Evolutionary conservation across 768 basidiomycete genomes (phyloP).

Genomic region (Strobilomyces dryophilus): DNA sequence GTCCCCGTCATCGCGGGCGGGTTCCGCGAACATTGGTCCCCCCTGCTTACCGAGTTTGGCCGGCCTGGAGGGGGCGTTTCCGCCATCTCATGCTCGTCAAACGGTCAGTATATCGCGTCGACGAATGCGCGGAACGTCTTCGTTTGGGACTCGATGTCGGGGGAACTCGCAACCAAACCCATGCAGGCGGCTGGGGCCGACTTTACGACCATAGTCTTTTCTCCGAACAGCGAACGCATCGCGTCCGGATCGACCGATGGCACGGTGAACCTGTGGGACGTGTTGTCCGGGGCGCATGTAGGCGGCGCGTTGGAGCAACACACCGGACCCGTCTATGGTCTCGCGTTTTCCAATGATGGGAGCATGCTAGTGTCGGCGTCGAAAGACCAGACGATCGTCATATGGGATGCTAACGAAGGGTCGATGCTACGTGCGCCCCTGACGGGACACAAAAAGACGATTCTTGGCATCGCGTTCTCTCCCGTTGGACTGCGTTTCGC

Average conservation of each 20-base stretch:
- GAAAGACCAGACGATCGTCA: slow-evolving; percentile 22
- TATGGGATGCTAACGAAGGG: slow-evolving; percentile 22
- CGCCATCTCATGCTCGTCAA: slow-evolving; percentile 23
- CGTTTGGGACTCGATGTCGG: slow-evolving; percentile 28
- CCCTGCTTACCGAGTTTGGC: slow-evolving; percentile 29
- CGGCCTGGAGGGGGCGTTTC: slow-evolving; percentile 10
- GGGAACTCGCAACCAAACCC: slow-evolving; percentile 20
- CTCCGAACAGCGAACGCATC: slow-evolving; percentile 23
- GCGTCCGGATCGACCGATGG: slow-evolving; percentile 23
- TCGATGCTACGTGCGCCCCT: slow-evolving; percentile 15
- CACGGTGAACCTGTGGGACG: slow-evolving; percentile 26
- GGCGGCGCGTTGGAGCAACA: slow-evolving; percentile 18
- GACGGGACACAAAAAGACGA: slow-evolving; percentile 20
- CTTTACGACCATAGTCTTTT: slow-evolving; percentile 25
- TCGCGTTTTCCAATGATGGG: slow-evolving; percentile 31
- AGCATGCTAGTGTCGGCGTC: slow-evolving; percentile 24
- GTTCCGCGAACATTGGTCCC: slow-evolving; percentile 30
- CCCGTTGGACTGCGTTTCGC: slow-evolving; percentile 23
- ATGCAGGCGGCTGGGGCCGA: slow-evolving; percentile 8
- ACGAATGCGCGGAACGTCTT: slow-evolving; percentile 17
- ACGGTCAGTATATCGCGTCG: slow-evolving; percentile 29
- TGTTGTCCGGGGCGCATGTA: slow-evolving; percentile 20
- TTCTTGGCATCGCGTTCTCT: slow-evolving; percentile 30
- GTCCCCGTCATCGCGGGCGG: slow-evolving; percentile 25
- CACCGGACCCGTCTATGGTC: slow-evolving; percentile 17